These are phyloP conservation scores for Globisporangium barbulae DNA, from an alignment of 352 stramenopile genomes.

Conservation along the genomic window DNA sequence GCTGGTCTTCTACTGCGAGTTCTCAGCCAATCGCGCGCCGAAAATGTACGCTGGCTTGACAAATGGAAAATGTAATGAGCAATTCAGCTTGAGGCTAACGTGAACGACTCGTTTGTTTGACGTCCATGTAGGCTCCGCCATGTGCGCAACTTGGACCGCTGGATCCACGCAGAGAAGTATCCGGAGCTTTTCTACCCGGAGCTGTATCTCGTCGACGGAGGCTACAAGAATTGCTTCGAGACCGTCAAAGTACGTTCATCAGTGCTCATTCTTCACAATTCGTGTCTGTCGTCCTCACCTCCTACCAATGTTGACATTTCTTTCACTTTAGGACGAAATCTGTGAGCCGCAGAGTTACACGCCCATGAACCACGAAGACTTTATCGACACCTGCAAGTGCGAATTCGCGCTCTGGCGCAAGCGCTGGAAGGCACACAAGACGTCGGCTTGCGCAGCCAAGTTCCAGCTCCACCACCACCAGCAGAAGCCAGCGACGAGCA, in stretches of 20 bases:
- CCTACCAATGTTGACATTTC: not conserved
- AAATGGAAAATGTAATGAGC: too few relatives aligned
- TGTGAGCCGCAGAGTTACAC: conserved; percentile 40
- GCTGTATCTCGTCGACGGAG: conserved; percentile 65
- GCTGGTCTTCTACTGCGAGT: conserved; percentile 72
- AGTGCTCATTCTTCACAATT: not conserved
- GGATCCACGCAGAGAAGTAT: conserved; percentile 52
- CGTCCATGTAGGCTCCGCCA: conserved; percentile 34
- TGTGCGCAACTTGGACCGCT: conserved; percentile 57
- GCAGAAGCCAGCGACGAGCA: not conserved
- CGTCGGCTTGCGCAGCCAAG: conserved; percentile 30
- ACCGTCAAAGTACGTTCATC: conserved; percentile 22
- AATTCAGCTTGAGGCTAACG: not conserved
- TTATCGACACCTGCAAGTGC: conserved; percentile 36
- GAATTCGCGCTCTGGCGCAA: conserved; percentile 46
- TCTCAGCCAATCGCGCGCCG: conserved; percentile 57
- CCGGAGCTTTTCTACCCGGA: conserved; percentile 65
- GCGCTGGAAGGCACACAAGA: conserved; percentile 51
- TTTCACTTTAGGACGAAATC: conserved; percentile 21
- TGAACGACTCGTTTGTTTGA: not conserved
- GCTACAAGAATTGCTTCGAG: conserved; percentile 73
- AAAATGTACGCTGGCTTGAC: conserved; percentile 59
- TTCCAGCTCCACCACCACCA: conserved; percentile 26
- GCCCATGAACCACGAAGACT: conserved; percentile 46
- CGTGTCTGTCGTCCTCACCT: too few relatives aligned